Evolutionary conservation across 108 stramenopile genomes (phyloP).

Genomic region (Nannochloropsis gaditana): DNA sequence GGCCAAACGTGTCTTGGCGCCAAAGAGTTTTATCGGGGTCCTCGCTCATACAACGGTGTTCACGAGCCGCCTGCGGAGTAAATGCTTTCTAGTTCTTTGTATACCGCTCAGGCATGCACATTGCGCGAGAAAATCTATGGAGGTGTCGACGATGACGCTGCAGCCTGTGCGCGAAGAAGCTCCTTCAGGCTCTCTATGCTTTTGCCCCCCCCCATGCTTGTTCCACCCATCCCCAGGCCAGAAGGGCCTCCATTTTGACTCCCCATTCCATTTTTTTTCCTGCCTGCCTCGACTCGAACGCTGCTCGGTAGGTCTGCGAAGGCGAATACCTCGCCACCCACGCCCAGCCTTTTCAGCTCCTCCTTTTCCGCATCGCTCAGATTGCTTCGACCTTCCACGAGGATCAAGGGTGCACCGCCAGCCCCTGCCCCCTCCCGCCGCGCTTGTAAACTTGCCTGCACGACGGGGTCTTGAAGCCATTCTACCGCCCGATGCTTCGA

Average conservation of each 20-base stretch:
- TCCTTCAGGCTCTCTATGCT: slow-evolving; percentile 15
- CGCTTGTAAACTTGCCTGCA: not conserved
- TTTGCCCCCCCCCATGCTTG: not conserved
- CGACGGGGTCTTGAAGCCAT: not conserved
- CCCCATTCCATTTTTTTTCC: not conserved
- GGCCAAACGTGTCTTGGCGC: not conserved
- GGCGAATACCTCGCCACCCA: slow-evolving; percentile 6
- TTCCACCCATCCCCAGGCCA: not conserved
- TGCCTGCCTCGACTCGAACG: not conserved
- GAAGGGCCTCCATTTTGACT: not conserved
- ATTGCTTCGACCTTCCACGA: slow-evolving; percentile 10
- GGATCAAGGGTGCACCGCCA: not conserved
- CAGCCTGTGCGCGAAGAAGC: not conserved
- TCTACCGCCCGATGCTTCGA: not conserved
- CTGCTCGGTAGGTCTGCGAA: not conserved
- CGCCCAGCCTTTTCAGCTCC: not conserved
- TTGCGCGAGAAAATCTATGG: no score
- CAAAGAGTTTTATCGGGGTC: not conserved
- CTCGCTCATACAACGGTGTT: not conserved
- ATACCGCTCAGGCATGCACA: no score
- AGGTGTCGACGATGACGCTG: not conserved
- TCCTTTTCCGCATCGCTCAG: not conserved
- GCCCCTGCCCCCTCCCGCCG: not conserved
- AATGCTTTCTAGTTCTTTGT: no score
- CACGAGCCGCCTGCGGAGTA: no score